Percentiles rank a stretch among this genome's conserved stretches.
Evolutionary conservation across 805 yeast genomes (phyloP).

Genomic region (Diddensiella santjacobensis): DNA sequence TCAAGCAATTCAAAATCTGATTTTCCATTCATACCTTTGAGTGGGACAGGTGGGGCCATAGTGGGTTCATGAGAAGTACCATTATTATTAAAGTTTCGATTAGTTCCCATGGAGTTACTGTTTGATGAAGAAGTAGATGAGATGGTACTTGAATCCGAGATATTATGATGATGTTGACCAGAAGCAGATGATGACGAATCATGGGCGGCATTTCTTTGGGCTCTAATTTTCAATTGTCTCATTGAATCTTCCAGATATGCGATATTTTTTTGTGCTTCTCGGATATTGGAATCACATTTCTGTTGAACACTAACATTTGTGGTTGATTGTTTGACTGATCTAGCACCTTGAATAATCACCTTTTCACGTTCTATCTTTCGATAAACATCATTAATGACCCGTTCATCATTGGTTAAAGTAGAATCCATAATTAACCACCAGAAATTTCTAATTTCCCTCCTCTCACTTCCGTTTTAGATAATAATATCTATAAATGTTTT

Average conservation of each 20-base stretch:
- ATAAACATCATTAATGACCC: slow-evolving; percentile 61
- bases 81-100: not conserved
- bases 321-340: slow-evolving; percentile 73
- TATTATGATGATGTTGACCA: slow-evolving; percentile 17
- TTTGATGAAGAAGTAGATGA: slow-evolving; percentile 4
- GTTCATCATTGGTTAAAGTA: slow-evolving; percentile 28
- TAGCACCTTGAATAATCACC: slow-evolving; percentile 85
- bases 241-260: slow-evolving; percentile 81
- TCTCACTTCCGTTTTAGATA: no score
- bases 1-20: no score
- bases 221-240: slow-evolving; percentile 48
- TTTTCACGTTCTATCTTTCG: slow-evolving; percentile 84
- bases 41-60: slow-evolving; percentile 19
- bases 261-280: slow-evolving; percentile 88
- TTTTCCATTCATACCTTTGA: slow-evolving; percentile 17
- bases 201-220: slow-evolving; percentile 2
- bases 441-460: no score
- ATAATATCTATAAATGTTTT: no score
- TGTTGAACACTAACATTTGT: slow-evolving; percentile 79
- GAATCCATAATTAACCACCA: slow-evolving; percentile 1
- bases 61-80: not conserved
- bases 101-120: not conserved
- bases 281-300: slow-evolving; percentile 82
- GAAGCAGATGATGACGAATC: slow-evolving; percentile 1
- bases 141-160: slow-evolving; percentile 15